phyloP scores from a whole-genome alignment of 2,329 filamentous ascomycete species.

The Talaromyces sp. region DNA sequence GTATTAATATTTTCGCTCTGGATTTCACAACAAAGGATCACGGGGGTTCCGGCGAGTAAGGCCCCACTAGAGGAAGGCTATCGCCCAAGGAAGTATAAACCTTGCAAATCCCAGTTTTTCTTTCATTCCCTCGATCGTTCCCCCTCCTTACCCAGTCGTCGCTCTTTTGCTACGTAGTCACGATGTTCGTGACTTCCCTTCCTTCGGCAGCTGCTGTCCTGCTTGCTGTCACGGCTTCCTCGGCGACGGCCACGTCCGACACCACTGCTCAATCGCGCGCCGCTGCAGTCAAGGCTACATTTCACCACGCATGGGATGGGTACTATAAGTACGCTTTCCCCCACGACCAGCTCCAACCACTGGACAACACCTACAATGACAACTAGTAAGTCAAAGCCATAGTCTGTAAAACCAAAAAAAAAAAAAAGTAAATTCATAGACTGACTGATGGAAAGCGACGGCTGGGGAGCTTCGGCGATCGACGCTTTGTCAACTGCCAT shows the following conservation, averaged over 20 bases:
- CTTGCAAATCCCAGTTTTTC: too few relatives aligned
- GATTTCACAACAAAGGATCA: too few relatives aligned
- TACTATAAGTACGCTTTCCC: slow-evolving; percentile 70
- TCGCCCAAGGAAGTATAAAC: too few relatives aligned
- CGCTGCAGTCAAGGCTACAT: slow-evolving; percentile 60
- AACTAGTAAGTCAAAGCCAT: slow-evolving; percentile 52
- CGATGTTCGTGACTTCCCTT: neutral
- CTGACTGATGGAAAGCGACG: slow-evolving; percentile 21
- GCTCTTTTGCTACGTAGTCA: neutral
- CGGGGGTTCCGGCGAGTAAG: too few relatives aligned
- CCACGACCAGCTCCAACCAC: slow-evolving; percentile 66
- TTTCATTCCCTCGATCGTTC: too few relatives aligned
- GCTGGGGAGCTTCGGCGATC: slow-evolving; percentile 77
- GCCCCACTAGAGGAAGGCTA: too few relatives aligned
- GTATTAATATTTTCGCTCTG: too few relatives aligned
- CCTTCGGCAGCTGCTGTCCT: neutral
- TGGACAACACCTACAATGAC: slow-evolving; percentile 59
- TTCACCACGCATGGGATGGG: slow-evolving; percentile 64
- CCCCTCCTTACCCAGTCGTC: neutral
- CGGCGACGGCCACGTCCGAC: neutral
- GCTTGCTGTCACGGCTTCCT: neutral
- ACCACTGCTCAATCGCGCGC: slow-evolving; percentile 32
- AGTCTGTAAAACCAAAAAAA: slow-evolving; percentile 39
- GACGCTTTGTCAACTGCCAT: slow-evolving; percentile 76
- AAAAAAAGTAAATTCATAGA: neutral